These are phyloP conservation scores for Guadua angustifolia DNA, from an alignment of 176 grass and related monocot species.

Conservation along the genomic window DNA sequence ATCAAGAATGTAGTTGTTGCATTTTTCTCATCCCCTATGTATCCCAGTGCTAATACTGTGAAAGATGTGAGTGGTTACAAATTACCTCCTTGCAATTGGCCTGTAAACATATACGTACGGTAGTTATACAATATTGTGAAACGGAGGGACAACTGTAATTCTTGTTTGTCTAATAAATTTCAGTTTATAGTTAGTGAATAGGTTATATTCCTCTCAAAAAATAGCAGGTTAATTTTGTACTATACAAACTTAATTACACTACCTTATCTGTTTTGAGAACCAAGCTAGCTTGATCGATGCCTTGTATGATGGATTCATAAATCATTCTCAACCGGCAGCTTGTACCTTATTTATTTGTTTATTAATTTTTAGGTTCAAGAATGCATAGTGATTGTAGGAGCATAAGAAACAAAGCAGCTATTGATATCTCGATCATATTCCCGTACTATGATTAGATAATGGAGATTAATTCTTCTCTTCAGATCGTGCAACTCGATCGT, in stretches of 20 bases:
- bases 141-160: background rate
- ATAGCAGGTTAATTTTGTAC: background rate
- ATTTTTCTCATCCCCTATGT: background rate
- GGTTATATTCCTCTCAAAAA: background rate
- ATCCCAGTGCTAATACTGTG: background rate
- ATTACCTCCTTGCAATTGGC: background rate
- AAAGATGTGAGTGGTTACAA: background rate
- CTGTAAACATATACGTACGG: background rate
- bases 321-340: background rate
- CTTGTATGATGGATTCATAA: background rate
- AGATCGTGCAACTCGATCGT: conserved; percentile 31
- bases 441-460: background rate
- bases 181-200: background rate
- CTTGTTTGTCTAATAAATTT: background rate
- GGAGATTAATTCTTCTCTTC: conserved; percentile 30
- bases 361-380: background rate
- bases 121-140: background rate
- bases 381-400: background rate
- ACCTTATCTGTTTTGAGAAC: background rate
- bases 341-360: conserved; percentile 6
- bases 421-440: background rate
- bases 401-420: background rate
- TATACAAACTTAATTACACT: background rate
- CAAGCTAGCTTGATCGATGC: conserved; percentile 11
- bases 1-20: background rate